Conservation (phyloP, 2,329 filamentous ascomycete species). For the Fusarium oxysporum region DNA sequence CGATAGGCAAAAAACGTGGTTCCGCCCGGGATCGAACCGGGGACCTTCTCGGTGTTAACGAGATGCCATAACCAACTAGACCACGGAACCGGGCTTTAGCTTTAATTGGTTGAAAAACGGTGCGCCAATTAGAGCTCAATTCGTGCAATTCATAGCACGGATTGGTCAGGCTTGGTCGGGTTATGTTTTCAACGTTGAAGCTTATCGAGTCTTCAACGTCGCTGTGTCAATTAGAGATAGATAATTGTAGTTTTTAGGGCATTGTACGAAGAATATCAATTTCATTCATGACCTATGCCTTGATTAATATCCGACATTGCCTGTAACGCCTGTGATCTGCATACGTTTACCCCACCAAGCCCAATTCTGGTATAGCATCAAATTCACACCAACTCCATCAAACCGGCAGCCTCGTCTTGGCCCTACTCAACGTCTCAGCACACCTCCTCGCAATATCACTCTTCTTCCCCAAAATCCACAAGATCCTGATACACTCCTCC, state of each 20-base stretch:
- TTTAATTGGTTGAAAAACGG: background rate
- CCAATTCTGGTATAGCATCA: background rate
- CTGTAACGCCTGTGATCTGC: background rate
- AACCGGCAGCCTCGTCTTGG: background rate
- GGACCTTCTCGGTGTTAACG: background rate
- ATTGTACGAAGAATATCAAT: background rate
- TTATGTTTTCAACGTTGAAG: background rate
- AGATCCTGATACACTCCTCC: slow-evolving; percentile 61
- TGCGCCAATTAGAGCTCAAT: background rate
- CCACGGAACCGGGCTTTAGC: background rate
- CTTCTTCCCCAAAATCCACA: slow-evolving; percentile 66
- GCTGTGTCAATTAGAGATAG: background rate
- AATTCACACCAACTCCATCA: background rate
- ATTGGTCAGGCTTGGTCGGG: background rate
- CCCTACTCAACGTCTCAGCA: slow-evolving; percentile 31
- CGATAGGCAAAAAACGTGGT: background rate
- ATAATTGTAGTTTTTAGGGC: fast-evolving
- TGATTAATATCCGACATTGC: background rate
- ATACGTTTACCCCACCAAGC: background rate
- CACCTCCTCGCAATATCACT: slow-evolving; percentile 57
- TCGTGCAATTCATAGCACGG: fast-evolving
- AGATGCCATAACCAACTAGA: slow-evolving; percentile 9
- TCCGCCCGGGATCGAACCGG: background rate
- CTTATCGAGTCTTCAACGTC: background rate
- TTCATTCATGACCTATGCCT: background rate